Conservation (phyloP, 2,329 filamentous ascomycete species). For the Ascochyta clinopodiicola region DNA sequence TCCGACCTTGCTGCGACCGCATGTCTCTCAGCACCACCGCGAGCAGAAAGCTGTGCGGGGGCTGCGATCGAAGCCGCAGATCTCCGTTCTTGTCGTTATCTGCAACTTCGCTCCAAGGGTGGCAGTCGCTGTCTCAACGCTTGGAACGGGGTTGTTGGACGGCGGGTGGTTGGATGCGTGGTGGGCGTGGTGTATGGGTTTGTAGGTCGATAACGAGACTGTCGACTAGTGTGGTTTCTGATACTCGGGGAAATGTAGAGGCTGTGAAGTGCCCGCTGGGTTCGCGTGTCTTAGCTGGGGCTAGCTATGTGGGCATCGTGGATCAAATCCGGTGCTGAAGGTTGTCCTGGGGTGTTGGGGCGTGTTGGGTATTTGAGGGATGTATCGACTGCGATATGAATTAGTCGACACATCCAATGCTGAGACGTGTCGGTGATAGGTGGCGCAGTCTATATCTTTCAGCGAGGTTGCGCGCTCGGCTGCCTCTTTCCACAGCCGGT, state of each 20-base stretch:
- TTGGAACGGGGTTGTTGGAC: too few relatives aligned
- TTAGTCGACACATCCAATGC: neutral
- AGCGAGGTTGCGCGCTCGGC: conserved; percentile 14
- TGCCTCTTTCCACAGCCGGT: conserved; percentile 20
- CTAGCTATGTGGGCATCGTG: too few relatives aligned
- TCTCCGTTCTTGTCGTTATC: too few relatives aligned
- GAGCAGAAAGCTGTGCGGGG: too few relatives aligned
- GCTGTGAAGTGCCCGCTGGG: conserved; percentile 14
- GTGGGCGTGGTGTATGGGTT: too few relatives aligned
- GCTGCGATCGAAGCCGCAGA: too few relatives aligned
- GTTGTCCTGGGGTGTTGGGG: neutral
- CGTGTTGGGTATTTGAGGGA: conserved; percentile 26
- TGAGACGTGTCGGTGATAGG: neutral
- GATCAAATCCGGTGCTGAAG: too few relatives aligned
- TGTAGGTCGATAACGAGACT: neutral
- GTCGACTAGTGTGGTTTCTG: neutral
- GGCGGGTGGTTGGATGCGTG: too few relatives aligned
- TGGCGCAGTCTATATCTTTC: conserved; percentile 16
- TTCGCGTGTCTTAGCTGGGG: neutral
- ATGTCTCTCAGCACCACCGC: too few relatives aligned
- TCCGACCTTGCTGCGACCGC: too few relatives aligned
- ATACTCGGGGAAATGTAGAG: neutral
- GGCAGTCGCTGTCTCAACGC: too few relatives aligned
- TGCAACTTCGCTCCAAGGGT: too few relatives aligned
- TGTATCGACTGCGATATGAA: conserved; percentile 7